Base-by-base conservation (phyloP, 805 yeast species). In the Yamadazyma nakazawae region DNA sequence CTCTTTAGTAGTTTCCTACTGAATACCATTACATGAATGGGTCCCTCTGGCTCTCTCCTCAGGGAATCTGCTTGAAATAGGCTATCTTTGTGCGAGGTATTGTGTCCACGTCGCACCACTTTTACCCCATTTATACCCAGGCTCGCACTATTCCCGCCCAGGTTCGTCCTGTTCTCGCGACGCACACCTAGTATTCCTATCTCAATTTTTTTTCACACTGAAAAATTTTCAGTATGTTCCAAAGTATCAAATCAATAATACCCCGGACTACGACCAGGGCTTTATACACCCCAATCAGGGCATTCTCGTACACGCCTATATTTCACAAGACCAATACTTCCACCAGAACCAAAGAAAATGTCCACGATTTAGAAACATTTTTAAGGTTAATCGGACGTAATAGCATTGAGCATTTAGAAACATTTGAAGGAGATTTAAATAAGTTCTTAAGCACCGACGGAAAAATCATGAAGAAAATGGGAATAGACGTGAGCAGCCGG, bases 381-480 rank as follows among this genome's bases (percentile, higher is more conserved):
- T 74, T 92, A 45, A 67, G 63, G n/a, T 78, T 76, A 56, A 89
- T 92, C 47, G 98, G 98, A 2, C 81, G 96, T 53, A 78, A 80
- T 49, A 71, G 82, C 52, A 55, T 68, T 19, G 96, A 90, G 60
- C 82, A 83, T 55, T 68, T 72, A 4, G 95, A 84, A 37, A 60
- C 73, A 9, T 84, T 89, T 53, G 94, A 82, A 54, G 63, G 63
- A 19, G 76, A 74, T 54, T 76, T 85, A 54, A 74, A 80, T 10
- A 75, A 79, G 53, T 76, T 92, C 48, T 83, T 88, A 68, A 63
- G 62, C 25, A 73, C 82, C 51, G 59, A 75, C 18, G 75, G 88
- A 2, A 57, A 62, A 43, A 68, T 71, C 18, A 68, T 92, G 78
- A 89, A 88, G 62, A 81, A 79, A 41, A 75, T 81, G 62, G 97